phyloP scores from a whole-genome alignment of 306 rosid species.

The Quercus agrifolia region DNA sequence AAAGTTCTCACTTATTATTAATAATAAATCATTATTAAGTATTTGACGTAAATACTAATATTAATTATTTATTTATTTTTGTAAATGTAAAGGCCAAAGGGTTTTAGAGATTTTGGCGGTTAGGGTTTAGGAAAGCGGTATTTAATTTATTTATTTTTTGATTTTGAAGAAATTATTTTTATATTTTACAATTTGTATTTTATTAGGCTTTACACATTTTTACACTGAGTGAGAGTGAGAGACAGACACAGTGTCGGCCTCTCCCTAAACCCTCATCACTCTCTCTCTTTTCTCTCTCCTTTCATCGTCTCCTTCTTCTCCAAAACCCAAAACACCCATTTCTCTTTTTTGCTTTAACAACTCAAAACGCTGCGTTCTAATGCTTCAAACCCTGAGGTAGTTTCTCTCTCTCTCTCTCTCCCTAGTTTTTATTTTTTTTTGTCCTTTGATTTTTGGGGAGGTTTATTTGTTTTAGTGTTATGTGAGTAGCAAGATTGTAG shows the following conservation, averaged over 20 bases:
- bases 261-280: constrained; percentile 1
- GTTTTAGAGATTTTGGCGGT: constrained; percentile 42
- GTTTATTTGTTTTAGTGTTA: background rate
- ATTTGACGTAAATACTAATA: too few relatives aligned
- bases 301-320: constrained; percentile 12
- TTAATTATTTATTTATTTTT: background rate
- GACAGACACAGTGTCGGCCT: background rate
- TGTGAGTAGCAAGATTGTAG: background rate
- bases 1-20: too few relatives aligned
- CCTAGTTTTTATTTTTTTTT: too few relatives aligned
- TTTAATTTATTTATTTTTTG: background rate
- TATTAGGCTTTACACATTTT: too few relatives aligned
- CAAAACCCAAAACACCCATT: background rate
- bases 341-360: too few relatives aligned
- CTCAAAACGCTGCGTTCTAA: too few relatives aligned
- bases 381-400: background rate
- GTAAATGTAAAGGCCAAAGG: background rate
- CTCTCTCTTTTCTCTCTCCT: too few relatives aligned
- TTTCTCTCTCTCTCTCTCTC: background rate
- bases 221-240: too few relatives aligned
- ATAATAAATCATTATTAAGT: too few relatives aligned
- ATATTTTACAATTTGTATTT: too few relatives aligned
- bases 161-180: too few relatives aligned
- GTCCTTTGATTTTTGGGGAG: background rate
- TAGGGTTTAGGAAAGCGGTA: constrained; percentile 37